phyloP scores from a whole-genome alignment of 108 stramenopile species.

The Stephanodiscus triporus region DNA sequence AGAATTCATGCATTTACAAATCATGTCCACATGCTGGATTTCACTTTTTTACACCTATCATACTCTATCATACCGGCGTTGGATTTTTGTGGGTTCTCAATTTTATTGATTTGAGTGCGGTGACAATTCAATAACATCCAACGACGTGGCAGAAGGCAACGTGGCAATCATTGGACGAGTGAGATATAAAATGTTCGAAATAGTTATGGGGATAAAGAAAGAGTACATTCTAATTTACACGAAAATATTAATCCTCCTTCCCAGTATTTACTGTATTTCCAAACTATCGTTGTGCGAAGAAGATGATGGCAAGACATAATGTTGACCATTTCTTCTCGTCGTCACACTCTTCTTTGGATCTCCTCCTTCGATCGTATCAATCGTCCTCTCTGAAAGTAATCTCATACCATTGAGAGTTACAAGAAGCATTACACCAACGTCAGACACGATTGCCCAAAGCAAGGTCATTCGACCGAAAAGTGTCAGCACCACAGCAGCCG shows the following conservation, averaged over 20 bases:
- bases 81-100: too few relatives aligned
- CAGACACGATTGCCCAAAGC: slow-evolving; percentile 74
- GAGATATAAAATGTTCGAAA: not conserved
- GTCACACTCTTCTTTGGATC: not conserved
- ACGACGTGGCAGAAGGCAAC: too few relatives aligned
- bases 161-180: too few relatives aligned
- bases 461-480: slow-evolving; percentile 82
- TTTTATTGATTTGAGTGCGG: too few relatives aligned
- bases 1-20: too few relatives aligned
- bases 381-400: slow-evolving; percentile 57
- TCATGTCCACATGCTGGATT: too few relatives aligned
- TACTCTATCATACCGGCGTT: too few relatives aligned
- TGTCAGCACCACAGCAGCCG: slow-evolving; percentile 67
- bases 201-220: not conserved
- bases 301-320: slow-evolving; percentile 11
- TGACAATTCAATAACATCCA: too few relatives aligned
- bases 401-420: slow-evolving; percentile 91
- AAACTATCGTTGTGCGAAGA: not conserved
- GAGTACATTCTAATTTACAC: too few relatives aligned
- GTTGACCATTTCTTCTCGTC: slow-evolving; percentile 12
- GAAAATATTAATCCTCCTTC: not conserved
- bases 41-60: too few relatives aligned
- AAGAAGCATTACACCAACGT: slow-evolving; percentile 87
- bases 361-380: slow-evolving; percentile 12
- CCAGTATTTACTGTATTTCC: not conserved